These are phyloP conservation scores for Rubia tinctorum DNA, from an alignment of 305 asterid genomes.

Conservation along the genomic window DNA sequence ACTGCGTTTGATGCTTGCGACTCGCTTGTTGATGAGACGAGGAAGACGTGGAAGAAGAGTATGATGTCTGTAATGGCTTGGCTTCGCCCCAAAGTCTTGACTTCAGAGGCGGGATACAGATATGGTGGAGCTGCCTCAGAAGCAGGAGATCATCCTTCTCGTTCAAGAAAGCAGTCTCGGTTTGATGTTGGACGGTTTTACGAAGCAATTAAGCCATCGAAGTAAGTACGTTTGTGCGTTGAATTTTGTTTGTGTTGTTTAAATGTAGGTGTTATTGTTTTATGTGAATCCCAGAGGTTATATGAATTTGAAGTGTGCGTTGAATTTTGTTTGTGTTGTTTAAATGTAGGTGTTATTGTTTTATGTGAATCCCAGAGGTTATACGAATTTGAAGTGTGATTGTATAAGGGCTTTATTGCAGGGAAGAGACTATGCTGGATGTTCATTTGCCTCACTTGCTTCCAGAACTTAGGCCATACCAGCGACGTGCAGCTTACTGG, in stretches of 20 bases:
- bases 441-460: conserved; percentile 67
- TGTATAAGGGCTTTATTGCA: conserved; percentile 23
- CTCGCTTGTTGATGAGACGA: conserved; percentile 66
- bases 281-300: background rate
- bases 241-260: background rate
- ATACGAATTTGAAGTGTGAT: background rate
- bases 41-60: conserved; percentile 88
- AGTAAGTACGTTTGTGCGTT: conserved; percentile 46
- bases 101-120: conserved; percentile 90
- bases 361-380: background rate
- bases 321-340: background rate
- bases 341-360: no score
- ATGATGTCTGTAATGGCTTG: conserved; percentile 87
- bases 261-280: no score
- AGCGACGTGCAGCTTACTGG: conserved; percentile 97
- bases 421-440: conserved; percentile 83
- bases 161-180: conserved; percentile 32
- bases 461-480: conserved; percentile 95
- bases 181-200: conserved; percentile 83
- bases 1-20: conserved; percentile 61
- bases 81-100: conserved; percentile 88
- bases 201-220: conserved; percentile 95
- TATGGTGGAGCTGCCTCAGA: conserved; percentile 27
- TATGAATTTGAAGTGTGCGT: background rate
- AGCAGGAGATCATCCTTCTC: conserved; percentile 33